phyloP scores from a whole-genome alignment of 352 stramenopile species.

The Globisporangium barbulae region DNA sequence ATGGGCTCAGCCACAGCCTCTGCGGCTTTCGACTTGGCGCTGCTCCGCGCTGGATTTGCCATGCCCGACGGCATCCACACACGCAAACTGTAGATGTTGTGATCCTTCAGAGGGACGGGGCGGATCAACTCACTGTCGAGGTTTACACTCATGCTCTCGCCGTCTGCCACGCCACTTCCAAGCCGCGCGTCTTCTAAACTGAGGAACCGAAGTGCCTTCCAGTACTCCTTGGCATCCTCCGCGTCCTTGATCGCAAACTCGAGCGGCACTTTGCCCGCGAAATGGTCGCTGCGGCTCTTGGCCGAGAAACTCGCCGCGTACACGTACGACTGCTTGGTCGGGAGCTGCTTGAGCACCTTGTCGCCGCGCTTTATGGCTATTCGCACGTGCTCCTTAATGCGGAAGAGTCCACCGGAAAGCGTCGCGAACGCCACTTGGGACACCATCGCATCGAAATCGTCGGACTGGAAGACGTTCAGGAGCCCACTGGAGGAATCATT shows the following conservation, averaged over 20 bases:
- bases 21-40: conserved; percentile 53
- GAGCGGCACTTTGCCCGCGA: conserved; percentile 52
- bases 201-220: conserved; percentile 70
- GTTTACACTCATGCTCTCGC: conserved; percentile 43
- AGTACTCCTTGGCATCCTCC: conserved; percentile 60
- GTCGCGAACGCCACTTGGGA: conserved; percentile 75
- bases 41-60: conserved; percentile 34
- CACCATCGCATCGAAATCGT: conserved; percentile 74
- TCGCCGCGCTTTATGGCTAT: conserved; percentile 58
- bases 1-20: conserved; percentile 35
- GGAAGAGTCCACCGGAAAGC: conserved; percentile 62
- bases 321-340: conserved; percentile 53
- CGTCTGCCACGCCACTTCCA: conserved; percentile 31
- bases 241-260: conserved; percentile 38
- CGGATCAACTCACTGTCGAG: conserved; percentile 54
- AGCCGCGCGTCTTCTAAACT: conserved; percentile 61
- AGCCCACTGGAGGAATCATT: conserved; percentile 53
- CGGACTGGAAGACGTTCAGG: conserved; percentile 51
- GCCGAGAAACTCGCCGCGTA: conserved; percentile 59
- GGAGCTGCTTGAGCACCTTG: conserved; percentile 48
- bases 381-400: conserved; percentile 38
- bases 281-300: conserved; percentile 48
- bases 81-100: conserved; percentile 68
- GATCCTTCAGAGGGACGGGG: conserved; percentile 49
- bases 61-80: conserved; percentile 62